Percentiles rank a stretch among this genome's conserved stretches.
Evolutionary conservation across 1,139 yeast species (phyloP).

Genomic region (Zygosaccharomyces pseudobailii): DNA sequence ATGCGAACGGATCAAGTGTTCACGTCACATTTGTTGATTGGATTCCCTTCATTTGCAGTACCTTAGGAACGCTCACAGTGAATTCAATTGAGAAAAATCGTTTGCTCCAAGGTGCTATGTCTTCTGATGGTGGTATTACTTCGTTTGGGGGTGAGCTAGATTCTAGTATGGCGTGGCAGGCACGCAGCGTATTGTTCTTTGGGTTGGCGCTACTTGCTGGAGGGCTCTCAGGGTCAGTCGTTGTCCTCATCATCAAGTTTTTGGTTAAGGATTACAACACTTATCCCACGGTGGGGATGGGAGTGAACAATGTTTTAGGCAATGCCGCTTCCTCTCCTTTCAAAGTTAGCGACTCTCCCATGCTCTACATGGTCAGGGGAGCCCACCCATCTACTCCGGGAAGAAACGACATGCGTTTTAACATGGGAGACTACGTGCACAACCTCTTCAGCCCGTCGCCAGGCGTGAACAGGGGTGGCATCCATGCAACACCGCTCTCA

Average conservation of each 20-base stretch:
- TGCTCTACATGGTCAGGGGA: slow-evolving; percentile 20
- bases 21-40: slow-evolving; percentile 92
- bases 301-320: slow-evolving; percentile 87
- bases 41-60: slow-evolving; percentile 87
- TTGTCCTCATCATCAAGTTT: slow-evolving; percentile 80
- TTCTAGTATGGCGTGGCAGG: slow-evolving; percentile 80
- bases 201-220: slow-evolving; percentile 94
- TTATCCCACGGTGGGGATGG: slow-evolving; percentile 93
- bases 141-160: slow-evolving; percentile 33
- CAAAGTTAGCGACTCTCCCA: slow-evolving; percentile 32
- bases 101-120: slow-evolving; percentile 53
- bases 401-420: slow-evolving; percentile 17
- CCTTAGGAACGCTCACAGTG: slow-evolving; percentile 86
- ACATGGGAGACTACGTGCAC: slow-evolving; percentile 35
- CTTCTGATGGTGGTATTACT: slow-evolving; percentile 44
- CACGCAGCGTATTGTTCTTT: slow-evolving; percentile 78
- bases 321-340: slow-evolving; percentile 33
- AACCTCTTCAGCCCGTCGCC: slow-evolving; percentile 36
- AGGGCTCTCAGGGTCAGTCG: slow-evolving; percentile 88
- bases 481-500: not conserved
- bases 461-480: slow-evolving; percentile 14
- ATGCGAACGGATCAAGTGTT: slow-evolving; percentile 77
- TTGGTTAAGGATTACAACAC: slow-evolving; percentile 65
- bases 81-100: slow-evolving; percentile 86
- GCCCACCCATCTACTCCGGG: slow-evolving; percentile 3